A percentile compares a stretch with the other conserved stretches of the same genome.
These are phyloP conservation scores for Fusarium neocosmosporiellum DNA, from an alignment of 2,329 filamentous ascomycete genomes.

Conservation along the genomic window DNA sequence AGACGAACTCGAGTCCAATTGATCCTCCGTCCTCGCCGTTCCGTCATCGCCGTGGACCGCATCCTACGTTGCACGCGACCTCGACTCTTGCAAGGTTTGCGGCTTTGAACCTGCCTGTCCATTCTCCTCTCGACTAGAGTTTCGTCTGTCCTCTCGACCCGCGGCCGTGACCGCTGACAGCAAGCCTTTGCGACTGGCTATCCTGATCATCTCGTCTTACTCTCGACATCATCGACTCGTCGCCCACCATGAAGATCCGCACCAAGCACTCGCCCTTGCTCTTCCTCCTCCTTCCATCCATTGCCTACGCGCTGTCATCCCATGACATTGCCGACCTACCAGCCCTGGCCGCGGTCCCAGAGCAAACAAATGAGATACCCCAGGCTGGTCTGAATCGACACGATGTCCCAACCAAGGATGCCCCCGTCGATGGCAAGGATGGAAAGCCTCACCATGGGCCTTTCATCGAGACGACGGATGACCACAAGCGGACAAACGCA, in stretches of 20 bases:
- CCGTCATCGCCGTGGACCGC: constrained; percentile 23
- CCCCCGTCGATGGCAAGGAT: constrained; percentile 91
- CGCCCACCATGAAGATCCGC: constrained; percentile 68
- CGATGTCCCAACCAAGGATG: constrained; percentile 72
- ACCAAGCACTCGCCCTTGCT: constrained; percentile 65
- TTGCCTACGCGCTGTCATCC: constrained; percentile 59
- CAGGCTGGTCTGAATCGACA: constrained; percentile 50
- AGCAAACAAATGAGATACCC: constrained; percentile 41
- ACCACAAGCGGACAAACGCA: constrained; percentile 41
- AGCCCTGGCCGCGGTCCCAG: constrained; percentile 41
- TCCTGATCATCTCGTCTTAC: constrained; percentile 2
- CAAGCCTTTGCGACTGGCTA: constrained; percentile 14
- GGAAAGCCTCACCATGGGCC: constrained; percentile 94
- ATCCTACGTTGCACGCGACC: constrained; percentile 37
- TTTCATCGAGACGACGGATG: constrained; percentile 69
- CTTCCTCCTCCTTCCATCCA: constrained; percentile 68
- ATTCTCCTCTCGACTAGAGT: neutral
- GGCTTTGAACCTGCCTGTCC: constrained; percentile 9
- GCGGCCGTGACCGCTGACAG: constrained; percentile 24
- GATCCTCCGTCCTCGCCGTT: neutral
- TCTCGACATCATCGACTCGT: constrained; percentile 6
- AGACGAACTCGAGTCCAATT: constrained; percentile 4
- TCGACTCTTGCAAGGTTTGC: constrained; percentile 25
- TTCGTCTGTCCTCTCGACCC: constrained; percentile 2
- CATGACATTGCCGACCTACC: constrained; percentile 40